phyloP scores from a whole-genome alignment of 257 asterid species.

The Sherardia arvensis region DNA sequence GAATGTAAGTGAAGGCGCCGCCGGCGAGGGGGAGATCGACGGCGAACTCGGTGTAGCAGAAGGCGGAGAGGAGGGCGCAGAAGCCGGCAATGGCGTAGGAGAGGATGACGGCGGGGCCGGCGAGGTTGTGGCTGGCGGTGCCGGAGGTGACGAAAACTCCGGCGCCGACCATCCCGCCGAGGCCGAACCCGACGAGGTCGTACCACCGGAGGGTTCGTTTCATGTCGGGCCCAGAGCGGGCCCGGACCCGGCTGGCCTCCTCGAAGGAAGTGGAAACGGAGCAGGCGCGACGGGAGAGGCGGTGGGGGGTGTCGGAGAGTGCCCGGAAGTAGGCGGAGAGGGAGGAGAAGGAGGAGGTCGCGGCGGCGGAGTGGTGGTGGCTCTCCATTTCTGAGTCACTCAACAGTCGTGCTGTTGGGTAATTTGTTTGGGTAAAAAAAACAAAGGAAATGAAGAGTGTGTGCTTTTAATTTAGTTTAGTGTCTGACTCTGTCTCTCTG shows the following conservation, averaged over 20 bases:
- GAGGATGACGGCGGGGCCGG: conserved; percentile 83
- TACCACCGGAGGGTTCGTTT: conserved; percentile 63
- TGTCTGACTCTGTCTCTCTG: not conserved
- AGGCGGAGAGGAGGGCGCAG: conserved; percentile 91
- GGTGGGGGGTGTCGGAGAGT: conserved; percentile 66
- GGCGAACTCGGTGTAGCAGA: conserved; percentile 96
- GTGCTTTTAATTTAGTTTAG: conserved; percentile 10
- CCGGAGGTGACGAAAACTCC: conserved; percentile 94
- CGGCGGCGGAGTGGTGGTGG: conserved; percentile 10
- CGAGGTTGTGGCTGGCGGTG: conserved; percentile 39
- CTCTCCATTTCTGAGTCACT: conserved; percentile 14
- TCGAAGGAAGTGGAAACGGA: conserved; percentile 57
- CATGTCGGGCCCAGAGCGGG: conserved; percentile 60
- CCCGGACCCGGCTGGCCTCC: conserved; percentile 39
- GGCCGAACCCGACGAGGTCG: conserved; percentile 71
- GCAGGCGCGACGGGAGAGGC: conserved; percentile 60
- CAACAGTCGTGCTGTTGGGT: too few relatives aligned
- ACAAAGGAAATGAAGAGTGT: not conserved
- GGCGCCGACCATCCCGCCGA: conserved; percentile 99
- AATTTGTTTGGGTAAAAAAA: too few relatives aligned
- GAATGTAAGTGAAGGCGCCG: conserved; percentile 94
- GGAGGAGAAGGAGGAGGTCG: conserved; percentile 47
- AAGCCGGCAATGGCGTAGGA: conserved; percentile 96
- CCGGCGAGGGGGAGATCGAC: conserved; percentile 98
- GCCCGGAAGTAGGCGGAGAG: conserved; percentile 55